Conservation (phyloP, 2,329 filamentous ascomycete species). For the Rhynchosporium secalis region DNA sequence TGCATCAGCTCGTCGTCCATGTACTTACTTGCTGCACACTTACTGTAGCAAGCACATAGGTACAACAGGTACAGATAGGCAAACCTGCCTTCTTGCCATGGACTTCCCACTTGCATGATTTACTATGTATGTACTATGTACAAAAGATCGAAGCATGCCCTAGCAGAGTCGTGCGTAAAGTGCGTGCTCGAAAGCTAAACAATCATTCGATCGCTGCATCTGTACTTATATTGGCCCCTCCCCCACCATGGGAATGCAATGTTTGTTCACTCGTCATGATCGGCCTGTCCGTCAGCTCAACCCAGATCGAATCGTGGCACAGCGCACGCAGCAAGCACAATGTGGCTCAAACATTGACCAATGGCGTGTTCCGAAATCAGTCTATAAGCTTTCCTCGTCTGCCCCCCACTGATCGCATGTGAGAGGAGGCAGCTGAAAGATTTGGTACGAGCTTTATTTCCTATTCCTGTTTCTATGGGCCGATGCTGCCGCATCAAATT, state of each 20-base stretch:
- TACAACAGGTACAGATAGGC: neutral
- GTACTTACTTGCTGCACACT: no score
- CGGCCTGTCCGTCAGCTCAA: slow-evolving; percentile 23
- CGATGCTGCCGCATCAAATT: no score
- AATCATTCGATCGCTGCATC: neutral
- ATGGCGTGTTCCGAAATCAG: neutral
- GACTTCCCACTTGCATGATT: neutral
- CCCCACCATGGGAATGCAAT: neutral
- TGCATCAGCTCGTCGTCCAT: no score
- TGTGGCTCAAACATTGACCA: slow-evolving; percentile 18
- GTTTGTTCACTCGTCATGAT: slow-evolving; percentile 27
- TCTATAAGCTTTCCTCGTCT: slow-evolving; percentile 5
- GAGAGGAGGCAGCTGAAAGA: neutral
- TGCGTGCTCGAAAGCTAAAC: slow-evolving; percentile 3
- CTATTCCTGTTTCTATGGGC: no score
- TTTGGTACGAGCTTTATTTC: neutral
- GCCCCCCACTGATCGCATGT: slow-evolving; percentile 4
- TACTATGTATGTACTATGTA: no score
- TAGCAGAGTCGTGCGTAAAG: no score
- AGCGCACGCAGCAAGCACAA: no score
- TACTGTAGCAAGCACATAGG: no score
- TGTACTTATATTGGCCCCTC: neutral
- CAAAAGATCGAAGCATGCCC: no score
- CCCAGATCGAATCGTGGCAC: slow-evolving; percentile 17
- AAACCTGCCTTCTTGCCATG: neutral